Evolutionary conservation across 2,329 filamentous ascomycete species (phyloP).

Genomic region (Aspergillus fructus): DNA sequence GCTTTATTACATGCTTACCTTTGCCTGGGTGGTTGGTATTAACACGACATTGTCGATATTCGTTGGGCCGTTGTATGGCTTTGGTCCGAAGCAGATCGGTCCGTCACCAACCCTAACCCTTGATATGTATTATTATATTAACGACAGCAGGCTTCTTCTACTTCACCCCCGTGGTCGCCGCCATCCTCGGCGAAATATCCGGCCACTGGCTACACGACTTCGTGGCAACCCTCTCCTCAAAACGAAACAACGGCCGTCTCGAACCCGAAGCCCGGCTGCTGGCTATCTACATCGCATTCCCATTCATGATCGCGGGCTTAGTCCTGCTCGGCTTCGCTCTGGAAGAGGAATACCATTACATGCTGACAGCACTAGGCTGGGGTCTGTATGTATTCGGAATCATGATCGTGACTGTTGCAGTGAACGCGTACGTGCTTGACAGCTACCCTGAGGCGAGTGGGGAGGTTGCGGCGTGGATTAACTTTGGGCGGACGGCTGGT

Average conservation of each 20-base stretch:
- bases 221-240: constrained; percentile 48
- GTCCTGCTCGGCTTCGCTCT: constrained; percentile 56
- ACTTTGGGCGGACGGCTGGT: constrained; percentile 49
- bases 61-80: constrained; percentile 51
- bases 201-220: constrained; percentile 60
- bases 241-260: constrained; percentile 51
- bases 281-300: constrained; percentile 48
- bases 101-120: constrained; percentile 16
- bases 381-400: constrained; percentile 57
- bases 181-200: constrained; percentile 52
- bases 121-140: background rate
- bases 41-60: constrained; percentile 58
- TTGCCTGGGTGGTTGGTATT: constrained; percentile 50
- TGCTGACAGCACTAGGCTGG: constrained; percentile 51
- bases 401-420: constrained; percentile 55
- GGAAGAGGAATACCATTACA: constrained; percentile 52
- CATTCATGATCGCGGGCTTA: constrained; percentile 52
- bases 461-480: constrained; percentile 55
- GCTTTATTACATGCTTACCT: constrained; percentile 43
- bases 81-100: constrained; percentile 52
- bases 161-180: constrained; percentile 57
- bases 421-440: constrained; percentile 55
- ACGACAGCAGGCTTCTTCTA: constrained; percentile 50
- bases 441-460: constrained; percentile 57
- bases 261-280: constrained; percentile 57